Conservation (phyloP, 345 rosid genomes). For the Boechera divaricarpa region DNA sequence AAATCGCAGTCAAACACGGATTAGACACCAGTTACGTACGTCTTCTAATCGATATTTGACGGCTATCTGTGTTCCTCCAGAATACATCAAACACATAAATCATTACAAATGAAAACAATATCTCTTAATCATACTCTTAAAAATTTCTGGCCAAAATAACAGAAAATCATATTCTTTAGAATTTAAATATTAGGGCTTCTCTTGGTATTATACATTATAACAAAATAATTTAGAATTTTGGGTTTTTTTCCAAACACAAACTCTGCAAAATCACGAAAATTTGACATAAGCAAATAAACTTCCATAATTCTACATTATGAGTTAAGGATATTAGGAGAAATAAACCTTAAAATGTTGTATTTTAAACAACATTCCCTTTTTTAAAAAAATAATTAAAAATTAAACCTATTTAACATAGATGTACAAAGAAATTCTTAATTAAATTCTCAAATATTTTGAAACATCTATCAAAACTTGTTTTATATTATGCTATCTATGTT, state of each 20-base stretch:
- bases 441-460: too few species aligned
- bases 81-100: neutral
- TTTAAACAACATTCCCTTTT: too few species aligned
- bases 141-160: neutral
- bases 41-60: neutral
- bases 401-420: too few species aligned
- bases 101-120: neutral
- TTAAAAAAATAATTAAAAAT: too few species aligned
- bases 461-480: too few species aligned
- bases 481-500: too few species aligned
- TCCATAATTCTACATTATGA: too few species aligned
- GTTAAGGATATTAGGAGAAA: too few species aligned
- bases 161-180: neutral
- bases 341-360: too few species aligned
- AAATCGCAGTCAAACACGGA: neutral
- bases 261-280: neutral
- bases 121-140: neutral
- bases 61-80: neutral
- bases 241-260: neutral
- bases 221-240: neutral
- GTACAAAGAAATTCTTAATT: too few species aligned
- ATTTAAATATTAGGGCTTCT: neutral
- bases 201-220: neutral
- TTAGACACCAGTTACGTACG: neutral
- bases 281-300: neutral